Base-by-base conservation (phyloP, 306 rosid species). In the Vigna radiata region DNA sequence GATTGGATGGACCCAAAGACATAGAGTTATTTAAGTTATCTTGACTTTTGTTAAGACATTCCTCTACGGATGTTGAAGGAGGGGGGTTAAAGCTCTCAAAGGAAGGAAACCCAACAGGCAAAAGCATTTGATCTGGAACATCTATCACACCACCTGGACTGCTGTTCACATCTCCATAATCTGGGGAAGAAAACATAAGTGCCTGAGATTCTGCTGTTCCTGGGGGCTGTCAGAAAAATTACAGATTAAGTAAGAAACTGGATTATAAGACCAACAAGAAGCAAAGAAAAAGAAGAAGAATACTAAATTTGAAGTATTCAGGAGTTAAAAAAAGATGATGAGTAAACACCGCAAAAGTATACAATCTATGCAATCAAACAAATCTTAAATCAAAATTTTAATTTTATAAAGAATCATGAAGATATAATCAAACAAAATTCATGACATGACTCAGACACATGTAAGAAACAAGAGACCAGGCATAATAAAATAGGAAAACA, bases 171-270 rank as follows among this genome's bases (percentile, higher is more conserved):
- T 95, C 96, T 31, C 95, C 90, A 73, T 83, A 87, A 70, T 95
- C 93, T 37, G 96, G 88, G 41, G 89, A 93, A 77, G 96, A 84
- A 68, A 92, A 83, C 76, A 88, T 66, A 16, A 92, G 91, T n/a
- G 96, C 86, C 83, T 95, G 98, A 63, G 96, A 85, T 79, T 95
- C 98, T 1, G 96, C 88, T 82, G 97, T 88, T 92, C 98, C 98
- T 82, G 98, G 98, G 87, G 98, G 98, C 98, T 78, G 47, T 78
- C 84, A 87, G 72, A 85, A 68, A 90, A 85, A 82, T 81, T 39
- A 74, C 53, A 61, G 73, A 83, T 68, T 85, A 77, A 85, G 82
- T 85, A 77, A 85, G 82, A 77, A 60, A 72, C 52, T 29, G 61
- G 48, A 18, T 72, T 14, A 29, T 21, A 49, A 23, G 39, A 68